Conservation (phyloP, 768 basidiomycete genomes). For the Boletus reticulatus region DNA sequence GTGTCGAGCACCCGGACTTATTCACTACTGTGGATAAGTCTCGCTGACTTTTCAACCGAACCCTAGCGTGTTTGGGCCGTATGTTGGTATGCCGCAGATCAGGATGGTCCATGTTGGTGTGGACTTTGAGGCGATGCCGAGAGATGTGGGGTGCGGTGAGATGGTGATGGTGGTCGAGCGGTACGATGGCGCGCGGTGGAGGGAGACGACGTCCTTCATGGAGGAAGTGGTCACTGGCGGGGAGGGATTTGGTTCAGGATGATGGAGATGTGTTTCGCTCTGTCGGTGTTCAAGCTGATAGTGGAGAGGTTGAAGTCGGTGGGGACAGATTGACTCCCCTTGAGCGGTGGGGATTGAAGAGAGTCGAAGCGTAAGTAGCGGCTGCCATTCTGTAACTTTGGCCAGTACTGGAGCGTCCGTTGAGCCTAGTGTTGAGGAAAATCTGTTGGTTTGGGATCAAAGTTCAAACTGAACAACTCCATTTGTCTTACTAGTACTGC, state of each 20-base stretch:
- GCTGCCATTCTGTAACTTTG: too few relatives aligned
- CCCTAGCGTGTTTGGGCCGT: constrained; percentile 26
- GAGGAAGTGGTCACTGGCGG: constrained; percentile 3
- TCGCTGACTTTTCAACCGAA: too few relatives aligned
- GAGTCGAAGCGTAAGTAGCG: too few relatives aligned
- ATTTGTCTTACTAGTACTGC: too few relatives aligned
- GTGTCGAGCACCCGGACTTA: too few relatives aligned
- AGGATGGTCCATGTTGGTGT: constrained; percentile 40
- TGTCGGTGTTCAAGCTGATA: background rate
- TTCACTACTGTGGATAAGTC: too few relatives aligned
- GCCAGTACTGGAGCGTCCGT: too few relatives aligned
- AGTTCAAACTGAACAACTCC: too few relatives aligned
- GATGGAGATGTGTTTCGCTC: constrained; percentile 16
- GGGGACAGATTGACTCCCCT: background rate
- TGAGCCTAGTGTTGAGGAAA: too few relatives aligned
- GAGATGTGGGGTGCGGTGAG: background rate
- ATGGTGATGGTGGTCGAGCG: constrained; percentile 7
- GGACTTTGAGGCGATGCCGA: constrained; percentile 34
- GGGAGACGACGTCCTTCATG: background rate
- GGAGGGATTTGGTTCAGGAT: constrained; percentile 14
- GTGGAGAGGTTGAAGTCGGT: background rate
- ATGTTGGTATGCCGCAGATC: constrained; percentile 28
- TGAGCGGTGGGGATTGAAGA: constrained; percentile 10
- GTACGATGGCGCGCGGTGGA: background rate
- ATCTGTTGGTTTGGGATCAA: too few relatives aligned